phyloP scores from a whole-genome alignment of 768 basidiomycete genomes.

The Stropharia rugosoannulata region DNA sequence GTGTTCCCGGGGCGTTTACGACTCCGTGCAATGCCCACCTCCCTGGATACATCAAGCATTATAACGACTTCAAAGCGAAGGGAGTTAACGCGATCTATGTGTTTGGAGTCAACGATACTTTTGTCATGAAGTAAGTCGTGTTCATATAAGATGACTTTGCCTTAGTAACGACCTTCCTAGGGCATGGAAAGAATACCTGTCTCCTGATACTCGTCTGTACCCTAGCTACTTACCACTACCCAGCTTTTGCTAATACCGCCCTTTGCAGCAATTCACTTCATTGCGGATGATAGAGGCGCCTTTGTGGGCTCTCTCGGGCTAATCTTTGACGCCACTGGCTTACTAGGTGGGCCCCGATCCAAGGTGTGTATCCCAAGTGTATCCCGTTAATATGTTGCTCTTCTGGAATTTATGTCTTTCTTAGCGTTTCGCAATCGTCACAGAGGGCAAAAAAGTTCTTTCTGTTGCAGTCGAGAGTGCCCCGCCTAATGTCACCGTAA shows the following conservation, averaged over 20 bases:
- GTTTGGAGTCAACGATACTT: constrained; percentile 77
- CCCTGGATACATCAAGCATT: constrained; percentile 62
- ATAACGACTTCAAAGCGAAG: constrained; percentile 72
- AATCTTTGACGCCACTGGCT: constrained; percentile 56
- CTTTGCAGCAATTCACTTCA: constrained; percentile 51
- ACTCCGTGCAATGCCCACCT: constrained; percentile 68
- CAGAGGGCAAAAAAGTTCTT: constrained; percentile 56
- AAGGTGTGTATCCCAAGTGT: no score
- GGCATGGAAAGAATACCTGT: constrained; percentile 67
- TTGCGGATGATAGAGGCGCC: constrained; percentile 67
- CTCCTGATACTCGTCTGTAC: constrained; percentile 49
- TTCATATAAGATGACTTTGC: background rate
- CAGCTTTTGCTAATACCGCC: background rate
- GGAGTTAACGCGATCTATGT: constrained; percentile 73
- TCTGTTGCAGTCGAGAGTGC: constrained; percentile 52
- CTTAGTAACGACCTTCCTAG: constrained; percentile 26
- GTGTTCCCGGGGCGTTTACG: constrained; percentile 78
- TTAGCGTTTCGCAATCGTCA: constrained; percentile 56
- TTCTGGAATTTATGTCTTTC: constrained; percentile 3
- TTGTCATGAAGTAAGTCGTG: constrained; percentile 54
- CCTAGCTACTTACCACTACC: background rate
- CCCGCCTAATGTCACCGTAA: constrained; percentile 47
- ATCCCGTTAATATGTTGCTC: background rate
- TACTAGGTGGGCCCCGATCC: constrained; percentile 67
- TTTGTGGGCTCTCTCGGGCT: constrained; percentile 56